Evolutionary conservation across 2,329 filamentous ascomycete species (phyloP).

Genomic region (Talaromyces sp.): DNA sequence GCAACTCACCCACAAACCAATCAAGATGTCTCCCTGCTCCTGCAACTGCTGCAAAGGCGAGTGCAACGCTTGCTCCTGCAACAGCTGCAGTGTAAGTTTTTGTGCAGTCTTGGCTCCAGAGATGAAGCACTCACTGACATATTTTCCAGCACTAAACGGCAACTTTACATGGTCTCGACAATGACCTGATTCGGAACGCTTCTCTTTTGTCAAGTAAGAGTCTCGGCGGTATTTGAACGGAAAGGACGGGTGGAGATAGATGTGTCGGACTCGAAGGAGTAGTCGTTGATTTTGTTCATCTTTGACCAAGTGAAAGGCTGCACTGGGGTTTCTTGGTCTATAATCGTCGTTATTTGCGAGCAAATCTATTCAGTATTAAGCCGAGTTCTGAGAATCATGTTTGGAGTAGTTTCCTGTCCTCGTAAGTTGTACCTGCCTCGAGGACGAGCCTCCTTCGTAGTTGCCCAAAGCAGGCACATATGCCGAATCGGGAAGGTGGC

Average conservation of each 20-base stretch:
- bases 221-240: not conserved
- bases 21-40: constrained; percentile 40
- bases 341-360: not conserved
- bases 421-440: not conserved
- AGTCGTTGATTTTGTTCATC: not conserved
- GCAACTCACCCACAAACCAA: constrained; percentile 15
- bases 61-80: constrained; percentile 41
- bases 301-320: not conserved
- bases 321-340: not conserved
- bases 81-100: constrained; percentile 34
- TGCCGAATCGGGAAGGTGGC: constrained; percentile 1
- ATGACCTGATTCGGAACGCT: not conserved
- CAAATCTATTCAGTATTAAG: constrained; percentile 1
- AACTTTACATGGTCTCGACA: not conserved
- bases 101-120: not conserved
- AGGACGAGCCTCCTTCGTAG: not conserved
- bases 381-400: not conserved
- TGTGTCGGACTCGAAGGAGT: not conserved
- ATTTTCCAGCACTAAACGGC: constrained; percentile 15
- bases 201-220: not conserved
- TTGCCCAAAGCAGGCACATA: constrained; percentile 1
- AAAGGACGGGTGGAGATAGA: not conserved
- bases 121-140: not conserved
- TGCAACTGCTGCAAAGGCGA: constrained; percentile 42
- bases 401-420: not conserved